Evolutionary conservation across 2,329 filamentous ascomycete genomes (phyloP).

Genomic region (Nemania abortiva): DNA sequence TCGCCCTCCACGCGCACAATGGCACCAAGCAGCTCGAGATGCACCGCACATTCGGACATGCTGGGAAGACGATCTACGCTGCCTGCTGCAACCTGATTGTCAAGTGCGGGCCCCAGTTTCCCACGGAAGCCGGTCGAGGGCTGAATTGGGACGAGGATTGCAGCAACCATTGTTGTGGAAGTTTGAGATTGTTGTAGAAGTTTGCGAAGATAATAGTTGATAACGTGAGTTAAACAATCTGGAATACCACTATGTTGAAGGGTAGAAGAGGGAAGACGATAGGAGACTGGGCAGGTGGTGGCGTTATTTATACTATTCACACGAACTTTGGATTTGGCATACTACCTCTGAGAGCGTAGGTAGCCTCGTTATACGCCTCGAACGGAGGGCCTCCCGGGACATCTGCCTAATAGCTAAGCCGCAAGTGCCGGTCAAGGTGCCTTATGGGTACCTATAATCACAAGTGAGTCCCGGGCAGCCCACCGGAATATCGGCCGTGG

Average conservation of each 20-base stretch:
- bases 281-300: slow-evolving; percentile 12
- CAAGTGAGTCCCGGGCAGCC: not conserved
- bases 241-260: not conserved
- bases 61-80: slow-evolving; percentile 14
- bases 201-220: slow-evolving; percentile 6
- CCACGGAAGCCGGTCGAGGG: slow-evolving; percentile 1
- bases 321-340: not conserved
- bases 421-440: slow-evolving; percentile 9
- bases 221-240: not conserved
- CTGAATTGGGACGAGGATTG: slow-evolving; percentile 9
- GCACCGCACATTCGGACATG: slow-evolving; percentile 18
- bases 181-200: not conserved
- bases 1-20: slow-evolving; percentile 17
- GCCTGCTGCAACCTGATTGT: slow-evolving; percentile 12
- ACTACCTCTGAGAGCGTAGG: slow-evolving; percentile 10
- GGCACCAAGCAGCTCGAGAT: slow-evolving; percentile 19
- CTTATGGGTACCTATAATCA: not conserved
- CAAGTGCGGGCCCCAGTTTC: not conserved
- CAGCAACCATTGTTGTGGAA: slow-evolving; percentile 13
- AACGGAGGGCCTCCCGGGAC: slow-evolving; percentile 1
- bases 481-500: slow-evolving; percentile 3
- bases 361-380: slow-evolving; percentile 8
- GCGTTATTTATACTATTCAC: slow-evolving; percentile 3
- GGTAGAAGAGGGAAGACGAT: slow-evolving; percentile 3
- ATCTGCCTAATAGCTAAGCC: slow-evolving; percentile 9